A percentile compares a stretch with the other conserved stretches of the same genome.
phyloP scores from a whole-genome alignment of 139 green algal species.

The Ulvella scutata region DNA sequence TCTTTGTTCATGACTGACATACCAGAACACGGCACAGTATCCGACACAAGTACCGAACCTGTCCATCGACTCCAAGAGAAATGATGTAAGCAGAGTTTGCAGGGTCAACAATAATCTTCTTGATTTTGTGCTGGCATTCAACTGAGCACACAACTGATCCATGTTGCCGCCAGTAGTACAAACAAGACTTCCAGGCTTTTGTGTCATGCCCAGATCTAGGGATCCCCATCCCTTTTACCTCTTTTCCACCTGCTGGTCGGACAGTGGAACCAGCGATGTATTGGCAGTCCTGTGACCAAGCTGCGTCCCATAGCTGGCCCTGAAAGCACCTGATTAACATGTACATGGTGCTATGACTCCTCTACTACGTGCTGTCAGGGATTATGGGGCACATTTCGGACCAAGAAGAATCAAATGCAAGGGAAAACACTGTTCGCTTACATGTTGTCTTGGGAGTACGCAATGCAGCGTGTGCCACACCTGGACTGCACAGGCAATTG shows the following conservation, averaged over 20 bases:
- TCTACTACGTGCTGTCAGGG: not conserved
- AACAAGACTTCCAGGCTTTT: not conserved
- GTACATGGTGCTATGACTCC: not conserved
- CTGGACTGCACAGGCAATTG: not conserved
- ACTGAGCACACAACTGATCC: not conserved
- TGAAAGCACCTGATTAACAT: not conserved
- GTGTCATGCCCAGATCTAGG: not conserved
- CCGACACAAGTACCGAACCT: too few relatives aligned
- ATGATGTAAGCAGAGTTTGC: not conserved
- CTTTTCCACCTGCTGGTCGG: too few relatives aligned
- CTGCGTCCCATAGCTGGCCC: not conserved
- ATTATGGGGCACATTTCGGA: not conserved
- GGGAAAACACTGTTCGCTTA: not conserved
- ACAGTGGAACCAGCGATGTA: not conserved
- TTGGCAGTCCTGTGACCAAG: not conserved
- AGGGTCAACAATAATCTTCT: not conserved
- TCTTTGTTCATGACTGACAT: too few relatives aligned
- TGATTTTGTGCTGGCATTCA: not conserved
- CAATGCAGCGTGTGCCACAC: not conserved
- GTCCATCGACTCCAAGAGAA: not conserved
- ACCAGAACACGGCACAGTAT: too few relatives aligned
- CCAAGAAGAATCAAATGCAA: not conserved
- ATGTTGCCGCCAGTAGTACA: constrained; percentile 5
- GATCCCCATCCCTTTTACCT: not conserved
- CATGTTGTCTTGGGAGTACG: not conserved